Percentiles rank a stretch among this genome's conserved stretches.
Evolutionary conservation across 1,284 basidiomycete species (phyloP).

Genomic region (Irpex rosettiformis): DNA sequence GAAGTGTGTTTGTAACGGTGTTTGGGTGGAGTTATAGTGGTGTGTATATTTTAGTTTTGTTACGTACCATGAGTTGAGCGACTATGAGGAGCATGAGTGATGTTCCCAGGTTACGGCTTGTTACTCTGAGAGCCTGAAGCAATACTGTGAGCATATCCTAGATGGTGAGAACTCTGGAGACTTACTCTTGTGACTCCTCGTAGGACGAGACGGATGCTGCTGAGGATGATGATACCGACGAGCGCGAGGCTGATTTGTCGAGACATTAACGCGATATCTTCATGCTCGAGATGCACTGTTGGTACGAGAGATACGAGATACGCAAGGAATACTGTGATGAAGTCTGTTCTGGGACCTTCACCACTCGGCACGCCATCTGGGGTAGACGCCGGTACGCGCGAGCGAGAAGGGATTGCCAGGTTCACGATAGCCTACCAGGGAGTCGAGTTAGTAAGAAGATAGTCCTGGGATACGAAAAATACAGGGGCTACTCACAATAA

Average conservation of each 20-base stretch:
- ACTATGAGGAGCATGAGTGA: conserved; percentile 70
- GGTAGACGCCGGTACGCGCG: conserved; percentile 17
- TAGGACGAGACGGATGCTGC: conserved; percentile 64
- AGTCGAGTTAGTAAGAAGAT: conserved; percentile 2
- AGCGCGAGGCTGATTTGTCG: conserved; percentile 67
- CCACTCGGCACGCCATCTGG: conserved; percentile 12
- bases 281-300: conserved; percentile 32
- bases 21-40: no score
- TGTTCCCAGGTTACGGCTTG: conserved; percentile 63
- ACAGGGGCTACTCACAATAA: conserved; percentile 65
- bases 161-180: conserved; percentile 11
- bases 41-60: not conserved
- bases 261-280: conserved; percentile 46
- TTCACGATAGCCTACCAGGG: conserved; percentile 29
- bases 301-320: conserved; percentile 47
- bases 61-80: conserved; percentile 72
- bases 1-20: not conserved
- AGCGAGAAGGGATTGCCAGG: conserved; percentile 43
- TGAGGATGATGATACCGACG: conserved; percentile 70
- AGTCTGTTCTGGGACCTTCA: conserved; percentile 39
- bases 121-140: conserved; percentile 54
- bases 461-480: no score
- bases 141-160: not conserved
- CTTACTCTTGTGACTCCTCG: conserved; percentile 60
- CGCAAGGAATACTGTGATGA: conserved; percentile 55